phyloP scores from a whole-genome alignment of 345 rosid species.

The Eucalyptus brandiana region DNA sequence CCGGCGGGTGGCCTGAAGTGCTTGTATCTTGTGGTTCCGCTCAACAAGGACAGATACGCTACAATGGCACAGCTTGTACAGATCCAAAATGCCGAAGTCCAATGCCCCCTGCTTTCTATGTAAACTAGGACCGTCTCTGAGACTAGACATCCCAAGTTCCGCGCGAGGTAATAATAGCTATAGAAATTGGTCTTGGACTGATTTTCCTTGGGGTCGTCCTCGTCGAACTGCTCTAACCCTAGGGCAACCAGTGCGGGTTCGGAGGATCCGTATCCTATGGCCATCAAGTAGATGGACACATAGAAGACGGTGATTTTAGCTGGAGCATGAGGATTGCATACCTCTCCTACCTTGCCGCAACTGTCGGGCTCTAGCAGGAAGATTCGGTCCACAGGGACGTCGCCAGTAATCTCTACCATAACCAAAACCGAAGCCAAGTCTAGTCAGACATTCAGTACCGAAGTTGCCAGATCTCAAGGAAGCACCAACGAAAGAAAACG shows the following conservation, averaged over 20 bases:
- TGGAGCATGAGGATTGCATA: not conserved
- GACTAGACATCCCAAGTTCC: slow-evolving; percentile 20
- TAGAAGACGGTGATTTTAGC: not conserved
- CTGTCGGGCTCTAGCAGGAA: not conserved
- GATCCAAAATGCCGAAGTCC: slow-evolving; percentile 24
- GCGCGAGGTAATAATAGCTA: slow-evolving; percentile 23
- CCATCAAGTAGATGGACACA: not conserved
- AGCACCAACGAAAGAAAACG: not conserved
- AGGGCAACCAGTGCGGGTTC: not conserved
- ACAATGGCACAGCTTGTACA: not conserved
- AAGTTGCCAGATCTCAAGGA: not conserved
- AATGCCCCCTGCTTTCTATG: slow-evolving; percentile 9
- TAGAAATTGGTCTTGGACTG: slow-evolving; percentile 14
- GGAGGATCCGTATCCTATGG: not conserved
- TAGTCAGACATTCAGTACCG: not conserved
- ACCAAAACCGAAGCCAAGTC: too few relatives aligned
- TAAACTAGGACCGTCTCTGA: slow-evolving; percentile 23
- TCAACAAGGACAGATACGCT: not conserved
- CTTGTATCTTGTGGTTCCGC: not conserved
- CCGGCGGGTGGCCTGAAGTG: not conserved
- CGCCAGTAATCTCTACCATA: not conserved
- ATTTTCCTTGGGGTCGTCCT: slow-evolving; percentile 20
- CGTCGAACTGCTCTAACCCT: slow-evolving; percentile 30
- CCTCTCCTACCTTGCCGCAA: not conserved
- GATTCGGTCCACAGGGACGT: not conserved